phyloP scores from a whole-genome alignment of 352 stramenopile genomes.

The Globisporangium radiosum region DNA sequence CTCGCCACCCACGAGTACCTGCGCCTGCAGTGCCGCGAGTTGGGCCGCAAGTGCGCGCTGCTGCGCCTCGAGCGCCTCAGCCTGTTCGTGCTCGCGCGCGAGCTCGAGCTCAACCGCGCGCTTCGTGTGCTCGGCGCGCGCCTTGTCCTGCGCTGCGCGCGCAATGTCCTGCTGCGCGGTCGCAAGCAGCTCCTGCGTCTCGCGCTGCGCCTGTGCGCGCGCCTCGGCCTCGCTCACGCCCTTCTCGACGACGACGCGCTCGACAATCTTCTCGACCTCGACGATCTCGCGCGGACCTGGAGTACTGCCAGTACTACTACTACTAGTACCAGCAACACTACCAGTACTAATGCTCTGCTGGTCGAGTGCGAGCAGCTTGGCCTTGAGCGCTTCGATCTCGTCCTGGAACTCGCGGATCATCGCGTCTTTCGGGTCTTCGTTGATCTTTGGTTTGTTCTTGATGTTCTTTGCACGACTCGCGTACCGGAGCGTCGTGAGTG shows the following conservation, averaged over 20 bases:
- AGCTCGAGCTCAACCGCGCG: conserved; percentile 84
- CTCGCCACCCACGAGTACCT: conserved; percentile 88
- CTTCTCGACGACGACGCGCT: conserved; percentile 80
- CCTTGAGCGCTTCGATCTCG: conserved; percentile 93
- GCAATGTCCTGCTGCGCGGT: conserved; percentile 65
- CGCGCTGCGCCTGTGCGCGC: conserved; percentile 52
- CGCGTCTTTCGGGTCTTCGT: conserved; percentile 97
- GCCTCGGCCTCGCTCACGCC: conserved; percentile 76
- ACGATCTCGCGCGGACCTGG: conserved; percentile 33
- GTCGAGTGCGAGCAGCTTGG: conserved; percentile 57
- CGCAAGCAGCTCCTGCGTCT: conserved; percentile 72
- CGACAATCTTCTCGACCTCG: conserved; percentile 80
- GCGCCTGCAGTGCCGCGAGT: conserved; percentile 88
- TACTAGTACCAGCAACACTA: conserved; percentile 2
- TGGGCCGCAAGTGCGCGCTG: conserved; percentile 81
- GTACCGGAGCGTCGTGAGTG: conserved; percentile 92
- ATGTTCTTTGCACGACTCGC: conserved; percentile 99
- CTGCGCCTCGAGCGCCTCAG: conserved; percentile 56
- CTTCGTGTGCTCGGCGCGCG: conserved; percentile 79
- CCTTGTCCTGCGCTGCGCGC: conserved; percentile 71
- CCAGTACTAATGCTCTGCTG: conserved; percentile 21
- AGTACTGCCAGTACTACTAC: conserved; percentile 6
- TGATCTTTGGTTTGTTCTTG: conserved; percentile 98
- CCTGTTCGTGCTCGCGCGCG: conserved; percentile 79
- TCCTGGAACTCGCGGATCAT: conserved; percentile 97